Evolutionary conservation across 2,329 filamentous ascomycete species (phyloP), one percentile per base, ranked within the genome.

Genomic region (Phyllosticta paracitricarpa): DNA sequence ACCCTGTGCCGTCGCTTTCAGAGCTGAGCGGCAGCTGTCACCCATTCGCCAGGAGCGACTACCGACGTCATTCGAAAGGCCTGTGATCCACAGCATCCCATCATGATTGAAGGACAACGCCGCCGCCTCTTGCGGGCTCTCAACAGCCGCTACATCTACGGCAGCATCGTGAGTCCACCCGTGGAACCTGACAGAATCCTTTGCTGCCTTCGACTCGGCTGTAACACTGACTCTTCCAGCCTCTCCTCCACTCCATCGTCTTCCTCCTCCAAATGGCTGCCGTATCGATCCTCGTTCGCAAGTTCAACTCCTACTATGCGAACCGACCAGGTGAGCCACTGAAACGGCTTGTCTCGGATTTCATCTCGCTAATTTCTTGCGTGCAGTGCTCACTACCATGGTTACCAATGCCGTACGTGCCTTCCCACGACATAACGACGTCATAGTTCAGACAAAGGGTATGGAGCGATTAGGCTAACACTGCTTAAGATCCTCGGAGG

Each of bases 291-390:
- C 79, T 99, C 61, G 86, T 87, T 54, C 84, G 89, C 68, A 89
- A 91, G 72, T 99, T 96, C 81, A 97, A 96, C 77, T 83, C 85
- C 67, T 96, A 95, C 79, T 99, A 97, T 83, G 87, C 90, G 67
- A 87, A 91, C 71, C 89, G 89, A 71, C 94, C 93, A 70, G 80
- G 89, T 92, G 81, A 66, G 82, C 24, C n/a, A 57, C 4, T 10
- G 2, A 4, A 3, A 40, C 4, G 14, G 61, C 68, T 71, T 62
- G 69, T 64, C 33, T 40, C 2, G 33, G 4, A 9, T 17, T 12
- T 4, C 33, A 3, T 40, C 19, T 53, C 22, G 51, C 59, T 61
- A 26, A 61, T 28, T 7, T 19, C 9, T 8, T 54, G 62, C 30
- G 35, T 63, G 63, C 72, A 89, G 89, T 99, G 52, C 84, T 99